Evolutionary conservation across 371 early-diverging fungal species (phyloP).

Genomic region (Apophysomyces sp.): DNA sequence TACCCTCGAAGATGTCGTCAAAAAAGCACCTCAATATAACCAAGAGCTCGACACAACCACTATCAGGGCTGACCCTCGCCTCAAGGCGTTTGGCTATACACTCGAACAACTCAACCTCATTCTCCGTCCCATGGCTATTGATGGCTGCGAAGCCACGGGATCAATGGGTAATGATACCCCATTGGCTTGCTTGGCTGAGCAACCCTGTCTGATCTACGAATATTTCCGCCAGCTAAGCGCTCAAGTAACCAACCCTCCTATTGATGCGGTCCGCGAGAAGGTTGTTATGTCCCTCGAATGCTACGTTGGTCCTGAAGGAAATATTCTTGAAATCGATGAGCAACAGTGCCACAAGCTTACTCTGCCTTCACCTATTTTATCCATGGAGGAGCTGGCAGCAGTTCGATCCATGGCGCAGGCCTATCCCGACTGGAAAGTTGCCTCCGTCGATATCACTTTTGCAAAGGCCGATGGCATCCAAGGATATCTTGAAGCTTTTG

Average conservation of each 20-base stretch:
- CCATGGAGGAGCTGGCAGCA: constrained; percentile 77
- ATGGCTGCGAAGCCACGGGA: constrained; percentile 95
- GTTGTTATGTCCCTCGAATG: constrained; percentile 96
- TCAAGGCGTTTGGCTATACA: constrained; percentile 89
- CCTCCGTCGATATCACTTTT: constrained; percentile 88
- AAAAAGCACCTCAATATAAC: constrained; percentile 18
- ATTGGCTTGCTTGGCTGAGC: constrained; percentile 87
- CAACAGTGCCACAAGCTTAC: constrained; percentile 77
- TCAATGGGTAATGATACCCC: constrained; percentile 98
- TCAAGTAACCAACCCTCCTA: constrained; percentile 97
- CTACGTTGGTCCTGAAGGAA: constrained; percentile 94
- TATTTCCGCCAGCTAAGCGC: constrained; percentile 97
- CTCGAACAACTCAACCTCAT: constrained; percentile 91
- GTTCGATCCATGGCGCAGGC: constrained; percentile 64
- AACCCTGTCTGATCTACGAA: constrained; percentile 90
- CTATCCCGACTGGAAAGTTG: constrained; percentile 77
- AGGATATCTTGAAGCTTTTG: constrained; percentile 78
- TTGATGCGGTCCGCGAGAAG: constrained; percentile 97
- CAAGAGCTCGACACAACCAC: constrained; percentile 37
- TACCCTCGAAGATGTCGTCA: constrained; percentile 61
- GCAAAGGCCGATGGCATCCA: constrained; percentile 68
- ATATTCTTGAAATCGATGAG: constrained; percentile 82
- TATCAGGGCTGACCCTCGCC: constrained; percentile 75
- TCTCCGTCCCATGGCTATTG: constrained; percentile 79
- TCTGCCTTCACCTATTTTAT: constrained; percentile 85